Base-by-base conservation (phyloP, 2,329 filamentous ascomycete species). In the Chalaropsis thielavioides region DNA sequence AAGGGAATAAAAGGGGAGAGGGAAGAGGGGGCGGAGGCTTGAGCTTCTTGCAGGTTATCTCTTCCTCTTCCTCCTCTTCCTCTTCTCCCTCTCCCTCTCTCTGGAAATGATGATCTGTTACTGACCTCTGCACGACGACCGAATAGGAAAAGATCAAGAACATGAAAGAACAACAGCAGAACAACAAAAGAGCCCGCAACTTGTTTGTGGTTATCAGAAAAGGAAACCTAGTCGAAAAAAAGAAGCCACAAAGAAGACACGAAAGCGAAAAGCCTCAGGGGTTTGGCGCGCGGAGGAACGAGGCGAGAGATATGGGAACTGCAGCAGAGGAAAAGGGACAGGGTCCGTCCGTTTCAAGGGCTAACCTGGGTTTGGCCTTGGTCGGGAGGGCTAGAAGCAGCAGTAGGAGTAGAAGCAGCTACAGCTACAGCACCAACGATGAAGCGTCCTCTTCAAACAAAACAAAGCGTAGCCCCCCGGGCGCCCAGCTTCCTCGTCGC, bases 131-230 rank as follows among this genome's bases (percentile, higher is more conserved):
- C 22, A 51, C n/a, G 15, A 22, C 15, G 64, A 66, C 64, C 40
- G 61, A 66, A 62, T 66, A 66, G 64, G 64, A 66, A 66, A 66
- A 63, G 64, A 66, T 59, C 40, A 46, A 66, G 64, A 66, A 66
- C 41, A 27, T 15, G 41, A 61, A 19, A 61, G 24, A 43, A 61
- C 35, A 46, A 19, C 54, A 58, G 54, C 59, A 61, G 40, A 61
- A 61, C 59, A 61, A 61, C 44, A 19, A 5, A 6, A 51, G 22
- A 51, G 24, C 22, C 27, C 2, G 38, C 41, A 24, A 13, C n/a
- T 24, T 61, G 59, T n/a, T 61, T n/a, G 3, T 15, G 17, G 15
- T 11, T 24, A 61, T 17, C 38, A 43, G 41, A 27, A 44, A 27
- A 61, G 38, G 38, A 61, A 61, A 61, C 19, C 41, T 15, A 22